Base-by-base conservation (phyloP, 768 basidiomycete genomes). In the Symmetrospora coprosmae region DNA sequence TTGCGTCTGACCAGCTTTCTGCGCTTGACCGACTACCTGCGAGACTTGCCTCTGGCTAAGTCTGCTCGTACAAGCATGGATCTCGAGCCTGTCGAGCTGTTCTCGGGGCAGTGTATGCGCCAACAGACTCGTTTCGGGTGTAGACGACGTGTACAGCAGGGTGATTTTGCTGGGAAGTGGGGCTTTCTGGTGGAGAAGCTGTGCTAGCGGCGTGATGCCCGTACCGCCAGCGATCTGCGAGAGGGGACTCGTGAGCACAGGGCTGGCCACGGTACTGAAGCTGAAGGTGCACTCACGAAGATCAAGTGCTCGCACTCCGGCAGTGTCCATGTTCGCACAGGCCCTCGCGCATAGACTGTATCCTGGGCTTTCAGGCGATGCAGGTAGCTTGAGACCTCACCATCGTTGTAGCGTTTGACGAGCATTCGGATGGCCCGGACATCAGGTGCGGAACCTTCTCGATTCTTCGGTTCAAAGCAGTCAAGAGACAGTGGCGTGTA, bases 151-250 rank as follows among this genome's bases (percentile, higher is more conserved):
- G 62, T 67, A 69, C 38, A 69, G 28, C 33, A 69, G 19, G 7
- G 64, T 63, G 17, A 67, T 14, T 0, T 37, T n/a, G 34, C 23
- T 16, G 5, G 31, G 52, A 2, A 30, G 38, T n/a, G 2, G 43
- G 9, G 4, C 33, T 14, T 8, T 21, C 4, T 19, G 46, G 1
- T n/a, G 14, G 5, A 13, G 55, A 53, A 61, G 48, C 34, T 69
- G 68, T 35, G 49, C 61, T 1, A 67, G 63, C 13, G 68, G 68
- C 0, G 68, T 65, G 14, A 69, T 51, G 13, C 68, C 68, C 0
- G 68, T 69, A 1, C 68, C 68, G n/a, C 68, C 68, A 2, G 65
- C 68, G 43, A 69, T 63, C 68, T 69, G 50, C 16, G 7, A 0
- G n/a, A 0, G 11, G 39, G n/a, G n/a, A n/a, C n/a, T n/a, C n/a